Base-by-base conservation (phyloP, 1,139 yeast genomes). In the Taphrina betulina region DNA sequence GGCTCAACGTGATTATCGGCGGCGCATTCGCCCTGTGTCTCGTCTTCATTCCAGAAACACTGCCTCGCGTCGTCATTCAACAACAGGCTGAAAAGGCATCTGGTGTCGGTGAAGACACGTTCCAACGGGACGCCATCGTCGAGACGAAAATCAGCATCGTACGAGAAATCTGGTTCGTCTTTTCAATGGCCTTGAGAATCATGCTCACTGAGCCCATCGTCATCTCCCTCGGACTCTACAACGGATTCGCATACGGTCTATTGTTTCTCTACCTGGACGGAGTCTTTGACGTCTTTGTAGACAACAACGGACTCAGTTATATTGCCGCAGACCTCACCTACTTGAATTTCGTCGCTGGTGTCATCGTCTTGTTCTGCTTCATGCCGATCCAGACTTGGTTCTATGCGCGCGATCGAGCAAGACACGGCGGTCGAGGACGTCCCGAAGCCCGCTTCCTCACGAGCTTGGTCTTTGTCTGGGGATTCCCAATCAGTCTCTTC, bases 211-310 rank as follows among this genome's bases (percentile, higher is more conserved):
- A 89, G 69, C 94, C 95, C 2, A 95, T 89, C 33, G 78, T 90
- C 64, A 89, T 82, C 62, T 72, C 85, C 63, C 78, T 89, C 69
- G 88, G 96, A 65, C 79, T 81, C 59, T 90, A 87, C 71, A 95
- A 90, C 67, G 86, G 95, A 55, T 78, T 90, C 68, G 83, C 89
- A 65, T 89, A 90, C 73, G 86, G 96, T 24, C 75, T 88, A 62
- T 76, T 90, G 58, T 90, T 53, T 24, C 42, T 57, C 23, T 57
- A 53, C 34, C 34, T 57, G 19, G 40, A 44, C 24, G 59, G 57
- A 16, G 43, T 53, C 44, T 53, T 53, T 14, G 44, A 24, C 22
- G 57, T 57, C 34, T 57, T 57, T 38, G 37, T 35, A 8, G 33
- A 33, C 33, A 57, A 57, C 17, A 45, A 57, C 31, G 48, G 53